Percentiles rank a stretch among this genome's conserved stretches.
phyloP scores from a whole-genome alignment of 306 rosid genomes.

The Cucumis hystrix region DNA sequence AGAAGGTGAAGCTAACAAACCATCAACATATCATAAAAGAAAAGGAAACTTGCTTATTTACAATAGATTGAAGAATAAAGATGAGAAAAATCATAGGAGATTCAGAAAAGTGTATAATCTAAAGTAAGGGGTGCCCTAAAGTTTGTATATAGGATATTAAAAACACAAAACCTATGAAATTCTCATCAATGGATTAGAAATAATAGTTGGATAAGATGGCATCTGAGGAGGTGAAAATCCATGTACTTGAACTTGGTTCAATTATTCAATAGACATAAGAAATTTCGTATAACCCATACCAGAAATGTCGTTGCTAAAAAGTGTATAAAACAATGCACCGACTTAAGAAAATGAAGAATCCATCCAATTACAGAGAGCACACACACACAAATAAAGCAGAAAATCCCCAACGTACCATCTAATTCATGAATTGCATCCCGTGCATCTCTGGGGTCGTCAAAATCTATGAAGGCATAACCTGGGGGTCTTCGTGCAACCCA shows the following conservation, averaged over 20 bases:
- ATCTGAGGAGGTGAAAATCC: neutral
- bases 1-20: neutral
- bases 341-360: neutral
- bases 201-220: neutral
- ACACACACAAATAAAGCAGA: neutral
- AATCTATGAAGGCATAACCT: conserved; percentile 93
- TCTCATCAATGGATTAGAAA: neutral
- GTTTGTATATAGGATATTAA: neutral
- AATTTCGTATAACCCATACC: neutral
- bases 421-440: conserved; percentile 85
- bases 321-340: neutral
- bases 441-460: conserved; percentile 86
- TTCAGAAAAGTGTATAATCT: neutral
- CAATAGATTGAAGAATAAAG: neutral
- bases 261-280: neutral
- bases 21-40: neutral
- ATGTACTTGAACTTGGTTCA: neutral
- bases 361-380: neutral
- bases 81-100: neutral
- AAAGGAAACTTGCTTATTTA: neutral
- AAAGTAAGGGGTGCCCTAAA: neutral
- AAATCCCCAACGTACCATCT: conserved; percentile 50
- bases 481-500: conserved; percentile 99
- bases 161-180: neutral
- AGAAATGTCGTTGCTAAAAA: neutral